Percentiles rank a stretch among this genome's conserved stretches.
These are phyloP conservation scores for Phlegmacium glaucopus DNA, from an alignment of 768 basidiomycete genomes.

Conservation along the genomic window DNA sequence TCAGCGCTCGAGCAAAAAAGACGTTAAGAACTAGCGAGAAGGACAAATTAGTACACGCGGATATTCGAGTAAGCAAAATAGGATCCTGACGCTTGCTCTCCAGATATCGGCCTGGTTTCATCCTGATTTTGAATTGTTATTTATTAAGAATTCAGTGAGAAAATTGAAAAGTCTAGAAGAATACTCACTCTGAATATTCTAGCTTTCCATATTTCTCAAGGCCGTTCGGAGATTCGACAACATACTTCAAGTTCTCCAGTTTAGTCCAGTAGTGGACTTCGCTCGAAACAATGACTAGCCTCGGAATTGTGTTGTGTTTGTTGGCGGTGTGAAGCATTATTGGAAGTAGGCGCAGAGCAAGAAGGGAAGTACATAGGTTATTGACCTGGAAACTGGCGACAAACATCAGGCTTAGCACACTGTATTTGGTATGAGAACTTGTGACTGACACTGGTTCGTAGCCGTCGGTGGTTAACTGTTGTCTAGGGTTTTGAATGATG, in stretches of 20 bases:
- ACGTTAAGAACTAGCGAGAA: conserved; percentile 37
- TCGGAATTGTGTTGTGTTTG: conserved; percentile 23
- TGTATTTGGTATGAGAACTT: neutral
- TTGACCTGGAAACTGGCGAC: conserved; percentile 42
- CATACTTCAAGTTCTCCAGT: conserved; percentile 14
- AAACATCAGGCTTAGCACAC: neutral
- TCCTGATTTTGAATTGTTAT: neutral
- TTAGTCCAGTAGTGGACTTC: conserved; percentile 32
- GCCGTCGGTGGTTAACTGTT: conserved; percentile 29
- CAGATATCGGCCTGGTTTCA: conserved; percentile 1
- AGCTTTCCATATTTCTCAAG: conserved; percentile 26
- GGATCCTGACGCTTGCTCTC: conserved; percentile 6
- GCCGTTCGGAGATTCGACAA: conserved; percentile 25
- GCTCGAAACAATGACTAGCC: conserved; percentile 40
- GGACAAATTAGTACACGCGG: neutral
- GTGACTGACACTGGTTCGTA: conserved; percentile 37
- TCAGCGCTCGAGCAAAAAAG: conserved; percentile 36
- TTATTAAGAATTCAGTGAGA: neutral
- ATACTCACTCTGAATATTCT: conserved; percentile 16
- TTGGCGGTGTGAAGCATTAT: conserved; percentile 33
- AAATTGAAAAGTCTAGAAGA: neutral
- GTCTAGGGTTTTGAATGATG: neutral
- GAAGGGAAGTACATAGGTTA: conserved; percentile 33
- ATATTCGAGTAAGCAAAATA: neutral
- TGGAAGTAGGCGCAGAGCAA: conserved; percentile 40